These are phyloP conservation scores for Alternaria metachromatica DNA, from an alignment of 2,329 filamentous ascomycete genomes.

Conservation along the genomic window DNA sequence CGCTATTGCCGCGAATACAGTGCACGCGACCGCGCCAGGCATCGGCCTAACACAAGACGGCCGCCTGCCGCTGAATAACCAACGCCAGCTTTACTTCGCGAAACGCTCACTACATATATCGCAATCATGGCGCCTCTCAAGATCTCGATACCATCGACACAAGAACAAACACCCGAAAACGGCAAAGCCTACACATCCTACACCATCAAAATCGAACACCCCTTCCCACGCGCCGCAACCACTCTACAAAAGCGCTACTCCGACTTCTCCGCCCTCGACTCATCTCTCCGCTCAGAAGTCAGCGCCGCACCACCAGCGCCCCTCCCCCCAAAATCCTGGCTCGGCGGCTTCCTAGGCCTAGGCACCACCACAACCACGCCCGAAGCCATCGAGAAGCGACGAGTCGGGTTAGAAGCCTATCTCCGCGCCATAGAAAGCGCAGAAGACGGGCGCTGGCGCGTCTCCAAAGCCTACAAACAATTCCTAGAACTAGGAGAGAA, in stretches of 20 bases:
- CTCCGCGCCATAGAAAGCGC: slow-evolving; percentile 73
- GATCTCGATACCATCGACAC: slow-evolving; percentile 57
- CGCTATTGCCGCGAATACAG: neutral
- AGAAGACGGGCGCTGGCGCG: slow-evolving; percentile 78
- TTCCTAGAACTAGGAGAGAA: slow-evolving; percentile 69
- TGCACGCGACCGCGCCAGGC: slow-evolving; percentile 16
- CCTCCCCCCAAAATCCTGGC: slow-evolving; percentile 78
- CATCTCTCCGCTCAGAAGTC: slow-evolving; percentile 64
- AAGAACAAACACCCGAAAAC: slow-evolving; percentile 56
- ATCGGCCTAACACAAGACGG: slow-evolving; percentile 1
- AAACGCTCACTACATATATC: too few species aligned
- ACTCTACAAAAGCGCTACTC: slow-evolving; percentile 83
- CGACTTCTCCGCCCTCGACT: slow-evolving; percentile 74
- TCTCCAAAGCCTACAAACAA: slow-evolving; percentile 72
- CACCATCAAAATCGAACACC: slow-evolving; percentile 77
- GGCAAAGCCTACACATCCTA: slow-evolving; percentile 76
- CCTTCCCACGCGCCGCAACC: slow-evolving; percentile 76
- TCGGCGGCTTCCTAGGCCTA: slow-evolving; percentile 60
- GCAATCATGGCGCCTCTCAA: slow-evolving; percentile 53
- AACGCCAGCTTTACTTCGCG: neutral
- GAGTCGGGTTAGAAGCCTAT: slow-evolving; percentile 72
- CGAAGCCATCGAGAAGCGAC: slow-evolving; percentile 74
- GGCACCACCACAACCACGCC: slow-evolving; percentile 69
- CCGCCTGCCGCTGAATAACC: slow-evolving; percentile 1
- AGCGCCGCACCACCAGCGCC: slow-evolving; percentile 69